Conservation (phyloP, 441 rosid genomes). For the Macaranga tanarius region DNA sequence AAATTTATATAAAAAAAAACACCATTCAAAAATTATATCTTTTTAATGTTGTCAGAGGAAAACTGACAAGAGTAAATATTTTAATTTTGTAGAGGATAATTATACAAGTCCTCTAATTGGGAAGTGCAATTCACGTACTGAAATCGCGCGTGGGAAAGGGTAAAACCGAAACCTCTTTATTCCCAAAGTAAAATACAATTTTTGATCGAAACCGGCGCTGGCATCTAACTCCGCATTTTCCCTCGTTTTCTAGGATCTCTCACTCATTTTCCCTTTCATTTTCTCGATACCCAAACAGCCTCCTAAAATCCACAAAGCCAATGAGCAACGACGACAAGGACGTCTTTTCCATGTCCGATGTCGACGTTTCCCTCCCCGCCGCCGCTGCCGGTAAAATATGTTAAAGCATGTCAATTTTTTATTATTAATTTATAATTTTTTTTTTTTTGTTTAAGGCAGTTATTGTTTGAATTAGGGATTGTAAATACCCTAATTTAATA, state of each 20-base stretch:
- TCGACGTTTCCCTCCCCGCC: conserved; percentile 31
- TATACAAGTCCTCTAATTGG: not conserved
- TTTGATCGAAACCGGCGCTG: conserved; percentile 9
- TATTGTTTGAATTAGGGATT: too few relatives aligned
- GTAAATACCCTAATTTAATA: not conserved
- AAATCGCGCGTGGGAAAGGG: not conserved
- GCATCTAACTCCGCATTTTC: not conserved
- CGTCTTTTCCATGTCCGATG: conserved; percentile 50
- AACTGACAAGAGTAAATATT: too few relatives aligned
- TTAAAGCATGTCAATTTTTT: not conserved
- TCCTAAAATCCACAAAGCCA: not conserved
- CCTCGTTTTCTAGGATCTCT: conserved; percentile 19
- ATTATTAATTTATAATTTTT: too few relatives aligned
- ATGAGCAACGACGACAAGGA: conserved; percentile 53
- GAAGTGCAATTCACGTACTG: not conserved
- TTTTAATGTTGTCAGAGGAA: too few relatives aligned
- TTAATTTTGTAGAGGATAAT: too few relatives aligned
- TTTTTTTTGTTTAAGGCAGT: too few relatives aligned
- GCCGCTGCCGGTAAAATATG: conserved; percentile 44
- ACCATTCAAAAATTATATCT: too few relatives aligned
- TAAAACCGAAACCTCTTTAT: not conserved
- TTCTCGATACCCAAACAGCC: conserved; percentile 16
- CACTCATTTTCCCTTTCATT: not conserved
- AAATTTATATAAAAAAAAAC: too few relatives aligned
- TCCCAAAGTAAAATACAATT: not conserved